Conservation (phyloP, 345 rosid genomes). For the Toxicodendron radicans region DNA sequence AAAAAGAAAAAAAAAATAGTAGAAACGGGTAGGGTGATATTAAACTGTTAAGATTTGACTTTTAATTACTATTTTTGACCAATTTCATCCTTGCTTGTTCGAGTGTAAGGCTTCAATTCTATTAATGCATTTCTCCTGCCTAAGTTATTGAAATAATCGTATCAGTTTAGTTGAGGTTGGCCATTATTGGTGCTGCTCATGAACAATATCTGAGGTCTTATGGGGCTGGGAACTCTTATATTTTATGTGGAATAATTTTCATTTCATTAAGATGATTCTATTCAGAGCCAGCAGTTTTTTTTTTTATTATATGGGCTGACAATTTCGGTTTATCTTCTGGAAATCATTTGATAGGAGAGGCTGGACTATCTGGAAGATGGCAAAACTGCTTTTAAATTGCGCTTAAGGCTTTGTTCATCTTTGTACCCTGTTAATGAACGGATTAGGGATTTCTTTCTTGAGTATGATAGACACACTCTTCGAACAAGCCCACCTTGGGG, state of each 20-base stretch:
- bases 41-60: neutral
- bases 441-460: constrained; percentile 93
- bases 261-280: neutral
- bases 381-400: constrained; percentile 78
- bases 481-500: constrained; percentile 98
- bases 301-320: constrained; percentile 4
- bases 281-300: neutral
- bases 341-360: constrained; percentile 66
- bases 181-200: neutral
- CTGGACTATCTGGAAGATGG: constrained; percentile 97
- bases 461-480: constrained; percentile 95
- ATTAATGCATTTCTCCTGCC: constrained; percentile 2
- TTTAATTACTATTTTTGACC: neutral
- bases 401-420: constrained; percentile 90
- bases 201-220: constrained; percentile 3
- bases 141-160: constrained; percentile 1
- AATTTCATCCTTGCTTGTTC: neutral
- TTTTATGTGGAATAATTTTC: constrained; percentile 3
- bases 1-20: neutral
- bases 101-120: neutral
- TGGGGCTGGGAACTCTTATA: neutral
- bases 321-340: constrained; percentile 4
- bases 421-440: constrained; percentile 92
- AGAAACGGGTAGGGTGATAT: neutral
- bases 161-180: neutral